A percentile compares a stretch with the other conserved stretches of the same genome.
phyloP scores from a whole-genome alignment of 2,329 filamentous ascomycete species.

The Clonostachys solani region DNA sequence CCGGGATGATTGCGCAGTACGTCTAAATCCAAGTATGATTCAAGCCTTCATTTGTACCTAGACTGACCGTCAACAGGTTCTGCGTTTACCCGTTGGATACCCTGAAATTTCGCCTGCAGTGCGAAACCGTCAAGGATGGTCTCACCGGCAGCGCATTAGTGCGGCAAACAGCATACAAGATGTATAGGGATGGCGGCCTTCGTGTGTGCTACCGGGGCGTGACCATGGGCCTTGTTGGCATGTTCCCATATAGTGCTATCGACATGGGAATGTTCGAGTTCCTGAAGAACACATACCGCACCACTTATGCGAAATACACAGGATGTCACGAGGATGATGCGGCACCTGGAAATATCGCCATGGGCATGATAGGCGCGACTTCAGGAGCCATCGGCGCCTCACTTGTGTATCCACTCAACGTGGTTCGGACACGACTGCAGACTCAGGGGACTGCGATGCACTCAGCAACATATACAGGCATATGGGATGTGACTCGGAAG shows the following conservation, averaged over 20 bases:
- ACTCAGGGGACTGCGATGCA: constrained; percentile 94
- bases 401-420: constrained; percentile 93
- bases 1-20: constrained; percentile 90
- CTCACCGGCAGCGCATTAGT: constrained; percentile 80
- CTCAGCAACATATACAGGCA: constrained; percentile 83
- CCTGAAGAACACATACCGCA: constrained; percentile 71
- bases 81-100: constrained; percentile 94
- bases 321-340: constrained; percentile 82
- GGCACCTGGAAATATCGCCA: constrained; percentile 74
- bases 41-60: neutral
- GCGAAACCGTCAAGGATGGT: constrained; percentile 84
- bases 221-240: constrained; percentile 88
- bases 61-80: constrained; percentile 47
- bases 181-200: constrained; percentile 74
- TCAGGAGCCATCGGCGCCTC: constrained; percentile 89
- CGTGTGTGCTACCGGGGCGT: constrained; percentile 84
- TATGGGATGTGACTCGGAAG: constrained; percentile 81
- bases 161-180: constrained; percentile 76
- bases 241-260: constrained; percentile 97
- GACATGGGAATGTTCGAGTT: constrained; percentile 95
- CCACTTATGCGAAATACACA: constrained; percentile 62
- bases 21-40: constrained; percentile 25
- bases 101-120: constrained; percentile 81
- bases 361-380: constrained; percentile 84
- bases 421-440: constrained; percentile 86